Percentiles rank a stretch among this genome's conserved stretches.
phyloP scores from a whole-genome alignment of 495 filamentous ascomycete genomes.

The Letharia columbiana region DNA sequence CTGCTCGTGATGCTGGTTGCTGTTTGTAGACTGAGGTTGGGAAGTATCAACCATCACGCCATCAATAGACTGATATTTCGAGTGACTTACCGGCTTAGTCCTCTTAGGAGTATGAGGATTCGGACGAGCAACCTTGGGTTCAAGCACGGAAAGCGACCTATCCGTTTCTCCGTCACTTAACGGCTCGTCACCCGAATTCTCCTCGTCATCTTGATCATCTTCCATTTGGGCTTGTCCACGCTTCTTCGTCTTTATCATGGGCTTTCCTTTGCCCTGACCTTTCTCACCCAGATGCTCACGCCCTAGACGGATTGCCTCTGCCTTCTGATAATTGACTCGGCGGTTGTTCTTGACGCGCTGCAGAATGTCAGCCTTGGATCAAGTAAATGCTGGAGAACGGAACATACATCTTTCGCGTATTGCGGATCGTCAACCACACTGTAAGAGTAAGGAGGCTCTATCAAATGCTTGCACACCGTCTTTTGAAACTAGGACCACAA shows the following conservation, averaged over 20 bases:
- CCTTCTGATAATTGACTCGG: constrained; percentile 25
- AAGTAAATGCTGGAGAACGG: neutral
- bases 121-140: neutral
- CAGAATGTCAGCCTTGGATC: neutral
- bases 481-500: constrained; percentile 24
- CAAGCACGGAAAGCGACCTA: neutral
- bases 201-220: constrained; percentile 1
- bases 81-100: constrained; percentile 3
- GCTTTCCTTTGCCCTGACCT: constrained; percentile 19
- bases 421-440: constrained; percentile 33
- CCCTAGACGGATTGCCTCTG: constrained; percentile 15
- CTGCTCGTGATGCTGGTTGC: neutral
- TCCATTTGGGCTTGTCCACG: neutral
- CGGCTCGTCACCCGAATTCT: constrained; percentile 4
- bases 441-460: constrained; percentile 29
- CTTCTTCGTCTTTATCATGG: neutral
- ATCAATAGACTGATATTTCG: neutral
- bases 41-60: neutral
- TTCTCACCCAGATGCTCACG: constrained; percentile 16
- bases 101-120: constrained; percentile 9
- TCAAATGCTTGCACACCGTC: constrained; percentile 36
- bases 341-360: constrained; percentile 26
- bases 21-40: neutral
- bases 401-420: constrained; percentile 18
- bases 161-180: constrained; percentile 5